phyloP scores from a whole-genome alignment of 306 rosid genomes.

The Trifolium fragiferum region DNA sequence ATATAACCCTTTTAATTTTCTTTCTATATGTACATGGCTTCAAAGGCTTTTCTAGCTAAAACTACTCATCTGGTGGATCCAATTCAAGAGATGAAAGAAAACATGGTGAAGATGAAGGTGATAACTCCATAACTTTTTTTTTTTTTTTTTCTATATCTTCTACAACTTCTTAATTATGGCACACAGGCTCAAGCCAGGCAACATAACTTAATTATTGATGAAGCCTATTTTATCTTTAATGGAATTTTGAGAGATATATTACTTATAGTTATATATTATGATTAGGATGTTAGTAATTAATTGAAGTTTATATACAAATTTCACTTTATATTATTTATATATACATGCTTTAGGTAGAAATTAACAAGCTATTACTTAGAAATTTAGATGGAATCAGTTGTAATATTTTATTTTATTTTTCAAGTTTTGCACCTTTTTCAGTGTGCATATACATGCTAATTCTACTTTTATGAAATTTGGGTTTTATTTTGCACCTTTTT shows the following conservation, averaged over 20 bases:
- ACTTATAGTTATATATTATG: neutral
- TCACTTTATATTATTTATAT: neutral
- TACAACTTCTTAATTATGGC: conserved; percentile 38
- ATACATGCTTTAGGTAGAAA: conserved; percentile 5
- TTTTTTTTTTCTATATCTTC: conserved; percentile 26
- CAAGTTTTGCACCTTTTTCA: neutral
- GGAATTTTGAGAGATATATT: conserved; percentile 29
- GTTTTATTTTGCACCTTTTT: neutral
- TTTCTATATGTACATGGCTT: conserved; percentile 33
- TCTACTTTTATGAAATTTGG: too few species aligned
- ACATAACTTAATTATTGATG: conserved; percentile 43
- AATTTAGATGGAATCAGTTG: neutral
- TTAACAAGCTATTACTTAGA: neutral
- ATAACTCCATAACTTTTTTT: conserved; percentile 30
- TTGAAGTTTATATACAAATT: neutral
- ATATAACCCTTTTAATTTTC: neutral
- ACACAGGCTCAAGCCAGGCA: conserved; percentile 76
- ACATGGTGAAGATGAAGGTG: conserved; percentile 25
- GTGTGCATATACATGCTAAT: neutral
- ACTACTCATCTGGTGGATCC: conserved; percentile 46
- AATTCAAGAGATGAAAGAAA: conserved; percentile 39
- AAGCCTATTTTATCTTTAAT: conserved; percentile 27
- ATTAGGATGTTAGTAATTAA: neutral
- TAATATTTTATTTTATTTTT: neutral
- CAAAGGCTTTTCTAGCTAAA: conserved; percentile 20